phyloP scores from a whole-genome alignment of 2,329 filamentous ascomycete genomes.

The Colletotrichum sp. region DNA sequence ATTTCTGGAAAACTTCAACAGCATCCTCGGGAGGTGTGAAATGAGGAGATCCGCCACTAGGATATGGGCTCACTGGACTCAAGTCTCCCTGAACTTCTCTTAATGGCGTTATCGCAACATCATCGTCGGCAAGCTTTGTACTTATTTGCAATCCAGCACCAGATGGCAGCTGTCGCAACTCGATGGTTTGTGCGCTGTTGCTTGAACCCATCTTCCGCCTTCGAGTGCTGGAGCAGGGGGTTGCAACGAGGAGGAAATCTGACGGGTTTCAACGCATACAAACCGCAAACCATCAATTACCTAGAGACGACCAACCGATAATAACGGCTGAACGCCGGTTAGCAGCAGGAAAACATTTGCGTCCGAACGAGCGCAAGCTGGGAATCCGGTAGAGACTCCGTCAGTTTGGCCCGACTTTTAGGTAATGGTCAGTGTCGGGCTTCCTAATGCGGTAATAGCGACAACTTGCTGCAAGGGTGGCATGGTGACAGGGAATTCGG shows the following conservation, averaged over 20 bases:
- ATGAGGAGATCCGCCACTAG: background rate
- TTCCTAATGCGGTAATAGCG: background rate
- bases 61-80: no score
- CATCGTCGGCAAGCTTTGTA: background rate
- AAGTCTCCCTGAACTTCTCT: background rate
- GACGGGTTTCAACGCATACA: background rate
- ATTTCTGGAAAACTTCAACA: constrained; percentile 50
- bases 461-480: background rate
- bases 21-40: background rate
- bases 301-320: background rate
- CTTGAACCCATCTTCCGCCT: background rate
- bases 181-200: background rate
- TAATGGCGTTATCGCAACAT: background rate
- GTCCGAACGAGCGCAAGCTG: background rate
- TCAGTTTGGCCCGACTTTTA: background rate
- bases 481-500: background rate
- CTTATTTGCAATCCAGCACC: background rate
- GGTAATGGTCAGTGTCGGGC: background rate
- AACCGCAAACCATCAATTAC: background rate
- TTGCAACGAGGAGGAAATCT: background rate
- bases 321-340: background rate
- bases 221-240: background rate
- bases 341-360: background rate
- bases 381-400: background rate
- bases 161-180: background rate